phyloP scores from a whole-genome alignment of 2,329 filamentous ascomycete genomes.

The Botrytis porri region DNA sequence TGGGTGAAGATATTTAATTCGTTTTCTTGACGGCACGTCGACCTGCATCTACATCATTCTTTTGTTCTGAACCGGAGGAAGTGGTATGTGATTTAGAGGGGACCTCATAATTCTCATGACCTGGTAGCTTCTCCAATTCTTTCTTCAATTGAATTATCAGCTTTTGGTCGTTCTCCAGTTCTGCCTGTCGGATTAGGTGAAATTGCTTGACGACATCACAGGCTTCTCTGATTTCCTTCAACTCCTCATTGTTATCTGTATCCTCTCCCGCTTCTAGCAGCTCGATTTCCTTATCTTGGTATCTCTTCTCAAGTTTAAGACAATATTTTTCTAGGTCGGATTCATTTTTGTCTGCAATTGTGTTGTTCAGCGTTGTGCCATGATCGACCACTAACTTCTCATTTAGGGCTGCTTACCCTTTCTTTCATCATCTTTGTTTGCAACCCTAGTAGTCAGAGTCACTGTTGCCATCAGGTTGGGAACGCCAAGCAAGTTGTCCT shows the following conservation, averaged over 20 bases:
- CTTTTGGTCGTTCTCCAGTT: not conserved
- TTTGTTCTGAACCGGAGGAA: not conserved
- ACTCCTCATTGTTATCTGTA: not conserved
- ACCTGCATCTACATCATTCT: not conserved
- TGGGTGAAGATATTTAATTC: not conserved
- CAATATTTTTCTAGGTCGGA: fast-evolving
- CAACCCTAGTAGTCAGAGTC: not conserved
- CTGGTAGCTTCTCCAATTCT: not conserved
- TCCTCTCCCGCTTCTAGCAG: not conserved
- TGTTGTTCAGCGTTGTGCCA: not conserved
- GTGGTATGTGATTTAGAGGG: not conserved
- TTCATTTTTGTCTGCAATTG: not conserved
- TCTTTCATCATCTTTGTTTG: fast-evolving
- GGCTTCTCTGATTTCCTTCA: not conserved
- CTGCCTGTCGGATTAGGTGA: not conserved
- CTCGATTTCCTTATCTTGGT: not conserved
- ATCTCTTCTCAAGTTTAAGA: not conserved
- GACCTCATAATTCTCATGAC: not conserved
- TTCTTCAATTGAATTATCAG: not conserved
- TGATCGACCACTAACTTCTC: not conserved
- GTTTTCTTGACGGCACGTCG: not conserved
- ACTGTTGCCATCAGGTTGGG: constrained; percentile 21
- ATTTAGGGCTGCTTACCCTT: not conserved
- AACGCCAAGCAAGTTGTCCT: constrained; percentile 21
- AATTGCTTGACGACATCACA: not conserved